These are phyloP conservation scores for Chlorella sp. DNA, from an alignment of 139 green algal species.

Conservation along the genomic window DNA sequence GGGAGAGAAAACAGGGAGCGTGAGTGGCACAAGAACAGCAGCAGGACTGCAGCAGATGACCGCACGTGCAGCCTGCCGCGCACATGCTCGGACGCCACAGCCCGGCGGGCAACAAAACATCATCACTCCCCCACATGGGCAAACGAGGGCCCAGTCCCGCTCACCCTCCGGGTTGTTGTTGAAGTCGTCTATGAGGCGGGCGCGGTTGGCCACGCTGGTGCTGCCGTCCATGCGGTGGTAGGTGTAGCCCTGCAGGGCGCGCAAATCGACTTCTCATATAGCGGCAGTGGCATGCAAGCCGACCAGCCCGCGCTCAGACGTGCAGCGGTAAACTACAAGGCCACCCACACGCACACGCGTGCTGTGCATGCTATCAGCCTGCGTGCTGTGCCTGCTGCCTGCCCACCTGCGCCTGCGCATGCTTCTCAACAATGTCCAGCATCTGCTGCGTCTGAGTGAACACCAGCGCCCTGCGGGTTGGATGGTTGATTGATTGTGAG, in stretches of 20 bases:
- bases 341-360: no score
- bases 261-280: no score
- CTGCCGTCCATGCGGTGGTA: conserved; percentile 96
- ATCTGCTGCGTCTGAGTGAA: conserved; percentile 98
- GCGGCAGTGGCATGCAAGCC: no score
- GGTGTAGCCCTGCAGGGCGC: conserved; percentile 43
- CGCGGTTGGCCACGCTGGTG: conserved; percentile 76
- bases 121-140: no score
- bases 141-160: not conserved
- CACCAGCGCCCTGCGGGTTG: conserved; percentile 59
- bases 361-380: no score
- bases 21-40: not conserved
- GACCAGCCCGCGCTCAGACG: no score
- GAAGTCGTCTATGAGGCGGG: conserved; percentile 88
- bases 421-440: conserved; percentile 96
- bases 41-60: not conserved
- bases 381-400: no score
- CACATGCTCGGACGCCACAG: no score
- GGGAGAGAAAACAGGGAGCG: not conserved
- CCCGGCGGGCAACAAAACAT: no score
- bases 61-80: no score
- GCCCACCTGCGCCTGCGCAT: conserved; percentile 41
- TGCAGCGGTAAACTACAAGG: no score
- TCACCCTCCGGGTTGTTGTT: conserved; percentile 70
- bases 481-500: not conserved